Base-by-base conservation (phyloP, 345 rosid species). In the Turritis glabra region DNA sequence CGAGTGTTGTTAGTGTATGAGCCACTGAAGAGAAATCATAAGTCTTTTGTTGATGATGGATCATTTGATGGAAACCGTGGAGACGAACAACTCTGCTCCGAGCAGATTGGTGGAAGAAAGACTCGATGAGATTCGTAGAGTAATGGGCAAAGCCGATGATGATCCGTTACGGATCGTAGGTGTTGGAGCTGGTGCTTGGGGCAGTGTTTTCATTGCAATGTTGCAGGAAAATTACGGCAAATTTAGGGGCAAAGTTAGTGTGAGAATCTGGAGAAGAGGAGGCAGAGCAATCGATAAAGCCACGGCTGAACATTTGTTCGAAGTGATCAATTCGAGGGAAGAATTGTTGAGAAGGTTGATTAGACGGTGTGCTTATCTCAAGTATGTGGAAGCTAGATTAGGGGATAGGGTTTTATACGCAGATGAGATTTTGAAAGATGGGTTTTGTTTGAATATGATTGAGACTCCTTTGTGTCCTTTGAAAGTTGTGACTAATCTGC, bases 131-230 rank as follows among this genome's bases (percentile, higher is more conserved):
- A 86, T 90, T 76, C 88, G 98, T 10, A 57, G 32, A 58, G 72
- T 95, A 40, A 64, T 92, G 74, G 90, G 91, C 5, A 95, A 95
- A 82, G 72, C 87, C 2, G 90, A 92, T 12, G 90, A 89, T 4
- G 98, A 92, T 78, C 97, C 98, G 0, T 72, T 95, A 46, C 85
- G 92, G 76, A 92, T 95, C 70, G 99, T 90, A 7, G 93, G 97
- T 11, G 84, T 95, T 12, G 99, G 99, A 18, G 99, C 97, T 1
- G 99, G 99, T 56, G 99, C 98, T 47, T 95, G 99, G 98, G 99
- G 98, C 12, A 92, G 99, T 71, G 99, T 92, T n/a, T 95, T 92
- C 77, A 82, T 85, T 22, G 96, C 98, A 59, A 79, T 95, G 87
- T 71, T 95, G 70, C 99, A 95, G 50, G 97, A 95, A 8, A 77